Conservation (phyloP, 78 protist genomes). For the Pigoraptor vietnamica region DNA sequence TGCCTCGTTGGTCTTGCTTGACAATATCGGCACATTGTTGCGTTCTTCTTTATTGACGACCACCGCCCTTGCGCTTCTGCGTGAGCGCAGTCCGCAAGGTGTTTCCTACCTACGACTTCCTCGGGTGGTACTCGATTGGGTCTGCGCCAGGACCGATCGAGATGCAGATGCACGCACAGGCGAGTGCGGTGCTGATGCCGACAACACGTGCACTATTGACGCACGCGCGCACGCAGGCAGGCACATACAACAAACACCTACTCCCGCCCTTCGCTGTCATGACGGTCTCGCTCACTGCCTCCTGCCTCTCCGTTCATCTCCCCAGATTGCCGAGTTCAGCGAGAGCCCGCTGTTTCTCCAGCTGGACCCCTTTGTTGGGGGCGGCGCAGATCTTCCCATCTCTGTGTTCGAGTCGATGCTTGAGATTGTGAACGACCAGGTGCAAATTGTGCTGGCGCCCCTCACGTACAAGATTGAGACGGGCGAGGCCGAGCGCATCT, state of each 20-base stretch:
- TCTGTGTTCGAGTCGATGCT: constrained; percentile 7
- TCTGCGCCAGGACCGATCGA: background rate
- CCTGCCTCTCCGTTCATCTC: background rate
- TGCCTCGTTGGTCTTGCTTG: too few relatives aligned
- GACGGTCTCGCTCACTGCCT: background rate
- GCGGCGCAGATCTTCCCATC: constrained; percentile 16
- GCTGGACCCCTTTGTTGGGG: background rate
- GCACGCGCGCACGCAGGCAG: too few relatives aligned
- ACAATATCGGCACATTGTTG: too few relatives aligned
- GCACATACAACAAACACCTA: too few relatives aligned
- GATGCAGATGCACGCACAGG: background rate
- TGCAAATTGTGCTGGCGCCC: background rate
- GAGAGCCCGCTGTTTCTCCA: constrained; percentile 15
- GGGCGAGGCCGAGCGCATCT: constrained; percentile 12
- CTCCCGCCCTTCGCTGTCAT: too few relatives aligned
- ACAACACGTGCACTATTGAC: background rate
- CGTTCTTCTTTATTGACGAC: too few relatives aligned
- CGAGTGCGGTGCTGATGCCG: background rate
- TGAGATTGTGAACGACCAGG: background rate
- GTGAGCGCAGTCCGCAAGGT: background rate
- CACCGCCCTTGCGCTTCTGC: background rate
- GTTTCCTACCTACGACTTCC: constrained; percentile 13
- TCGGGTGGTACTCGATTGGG: constrained; percentile 38
- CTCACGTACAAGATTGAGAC: background rate
- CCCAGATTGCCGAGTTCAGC: background rate